Base-by-base conservation (phyloP, 2,329 filamentous ascomycete species). In the Penicillium sp. region DNA sequence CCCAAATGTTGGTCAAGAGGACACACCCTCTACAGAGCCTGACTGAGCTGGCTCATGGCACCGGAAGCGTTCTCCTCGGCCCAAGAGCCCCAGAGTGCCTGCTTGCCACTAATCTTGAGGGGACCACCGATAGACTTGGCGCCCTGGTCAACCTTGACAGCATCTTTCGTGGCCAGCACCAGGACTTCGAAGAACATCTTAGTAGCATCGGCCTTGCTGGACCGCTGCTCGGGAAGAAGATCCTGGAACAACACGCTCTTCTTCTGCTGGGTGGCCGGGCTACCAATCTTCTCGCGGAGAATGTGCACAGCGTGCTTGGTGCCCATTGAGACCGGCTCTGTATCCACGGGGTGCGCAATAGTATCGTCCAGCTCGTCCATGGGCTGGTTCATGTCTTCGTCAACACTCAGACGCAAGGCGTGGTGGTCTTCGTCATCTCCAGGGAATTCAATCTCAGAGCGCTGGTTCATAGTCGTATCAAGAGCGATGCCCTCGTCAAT, bases 141-240 rank as follows among this genome's bases (percentile, higher is more conserved):
- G 46, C 83, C 83, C 75, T 99, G 94, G 71, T 97, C 93, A 27
- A 97, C 91, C 76, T 96, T 96, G 76, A 99, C 89, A 29, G 94
- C 94, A 71, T 99, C 94, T 77, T 99, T 99, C 40, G 94, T 99
- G 6, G 93, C 94, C 45, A 99, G 82, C 3, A 99, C 94, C 25
- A 99, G 81, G 52, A 94, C 88, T 76, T 99, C 94, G 67, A 99
- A 99, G 79, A 99, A 99, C 91, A 99, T 97, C 81, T 97, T 97
- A 41, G 94, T 99, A 0, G 94, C 94, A 66, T 97, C 94, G 9
- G 89, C 88, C 73, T 90, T 90, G 62, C 83, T 91, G 0, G 93
- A 93, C 57, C 83, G 84, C 60, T 81, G 77, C 74, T 96, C 90
- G 0, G 94, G 94, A 34, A 97, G 82, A 46, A 99, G 82, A 55